Evolutionary conservation across 2,329 filamentous ascomycete genomes (phyloP).

Genomic region (Aspergillus awamori): DNA sequence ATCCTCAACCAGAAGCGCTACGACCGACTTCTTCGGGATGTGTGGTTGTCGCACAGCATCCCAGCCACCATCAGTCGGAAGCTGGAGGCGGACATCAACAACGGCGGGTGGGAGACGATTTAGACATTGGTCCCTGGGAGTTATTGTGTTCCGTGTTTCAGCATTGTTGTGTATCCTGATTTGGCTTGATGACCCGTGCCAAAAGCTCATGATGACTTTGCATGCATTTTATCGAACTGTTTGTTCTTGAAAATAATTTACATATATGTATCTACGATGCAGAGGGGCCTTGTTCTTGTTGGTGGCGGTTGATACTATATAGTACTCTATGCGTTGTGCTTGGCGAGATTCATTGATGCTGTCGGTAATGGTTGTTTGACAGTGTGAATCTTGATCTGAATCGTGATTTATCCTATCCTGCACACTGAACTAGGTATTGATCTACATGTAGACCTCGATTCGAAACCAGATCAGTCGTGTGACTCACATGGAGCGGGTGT

Average conservation of each 20-base stretch:
- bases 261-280: not conserved
- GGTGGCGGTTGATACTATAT: no score
- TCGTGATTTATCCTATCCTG: no score
- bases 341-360: not conserved
- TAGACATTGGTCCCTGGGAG: slow-evolving; percentile 23
- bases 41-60: slow-evolving; percentile 84
- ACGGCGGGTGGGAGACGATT: slow-evolving; percentile 87
- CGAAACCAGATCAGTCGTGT: no score
- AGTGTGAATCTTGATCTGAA: no score
- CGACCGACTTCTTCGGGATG: slow-evolving; percentile 79
- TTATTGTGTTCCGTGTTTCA: no score
- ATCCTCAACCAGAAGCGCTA: slow-evolving; percentile 94
- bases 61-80: slow-evolving; percentile 87
- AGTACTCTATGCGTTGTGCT: not conserved
- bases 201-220: not conserved
- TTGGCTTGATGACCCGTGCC: not conserved
- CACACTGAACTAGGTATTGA: no score
- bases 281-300: not conserved
- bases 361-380: no score
- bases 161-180: not conserved
- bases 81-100: slow-evolving; percentile 94
- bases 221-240: not conserved
- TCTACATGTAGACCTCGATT: no score
- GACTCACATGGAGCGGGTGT: no score
- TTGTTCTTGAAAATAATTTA: not conserved